These are phyloP conservation scores for Benincasa hispida DNA, from an alignment of 306 rosid genomes.

Conservation along the genomic window DNA sequence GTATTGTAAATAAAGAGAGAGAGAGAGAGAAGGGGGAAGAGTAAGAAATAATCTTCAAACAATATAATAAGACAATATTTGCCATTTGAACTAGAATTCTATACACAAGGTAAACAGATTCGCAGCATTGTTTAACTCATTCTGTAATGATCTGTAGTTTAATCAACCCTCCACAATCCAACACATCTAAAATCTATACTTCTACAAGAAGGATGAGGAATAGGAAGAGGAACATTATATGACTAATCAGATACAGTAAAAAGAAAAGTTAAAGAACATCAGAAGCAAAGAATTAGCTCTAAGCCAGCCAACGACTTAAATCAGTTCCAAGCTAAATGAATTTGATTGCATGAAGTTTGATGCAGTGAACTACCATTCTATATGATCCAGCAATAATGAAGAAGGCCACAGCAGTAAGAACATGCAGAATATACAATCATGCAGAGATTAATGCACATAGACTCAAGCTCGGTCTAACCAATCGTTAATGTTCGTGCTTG, in stretches of 20 bases:
- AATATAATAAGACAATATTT: not conserved
- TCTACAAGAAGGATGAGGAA: not conserved
- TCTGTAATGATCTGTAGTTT: not conserved
- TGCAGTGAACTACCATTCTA: not conserved
- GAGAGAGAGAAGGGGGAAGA: too few species aligned
- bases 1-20: too few species aligned
- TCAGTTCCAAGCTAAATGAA: conserved; percentile 17
- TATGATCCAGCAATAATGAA: conserved; percentile 19
- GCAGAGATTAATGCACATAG: conserved; percentile 19
- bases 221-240: not conserved
- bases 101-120: conserved; percentile 5
- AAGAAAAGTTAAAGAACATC: conserved; percentile 9
- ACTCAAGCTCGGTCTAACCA: conserved; percentile 3
- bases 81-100: not conserved
- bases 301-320: conserved; percentile 10
- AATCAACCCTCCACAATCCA: not conserved
- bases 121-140: not conserved
- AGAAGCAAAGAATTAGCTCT: conserved; percentile 29
- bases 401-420: conserved; percentile 23
- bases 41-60: not conserved
- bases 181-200: conserved; percentile 2
- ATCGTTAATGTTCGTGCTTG: conserved; percentile 67
- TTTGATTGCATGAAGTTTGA: conserved; percentile 15
- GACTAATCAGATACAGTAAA: not conserved
- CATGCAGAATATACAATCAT: conserved; percentile 57